Evolutionary conservation across 1,284 basidiomycete genomes (phyloP).

Genomic region (Heterobasidion parviporum): DNA sequence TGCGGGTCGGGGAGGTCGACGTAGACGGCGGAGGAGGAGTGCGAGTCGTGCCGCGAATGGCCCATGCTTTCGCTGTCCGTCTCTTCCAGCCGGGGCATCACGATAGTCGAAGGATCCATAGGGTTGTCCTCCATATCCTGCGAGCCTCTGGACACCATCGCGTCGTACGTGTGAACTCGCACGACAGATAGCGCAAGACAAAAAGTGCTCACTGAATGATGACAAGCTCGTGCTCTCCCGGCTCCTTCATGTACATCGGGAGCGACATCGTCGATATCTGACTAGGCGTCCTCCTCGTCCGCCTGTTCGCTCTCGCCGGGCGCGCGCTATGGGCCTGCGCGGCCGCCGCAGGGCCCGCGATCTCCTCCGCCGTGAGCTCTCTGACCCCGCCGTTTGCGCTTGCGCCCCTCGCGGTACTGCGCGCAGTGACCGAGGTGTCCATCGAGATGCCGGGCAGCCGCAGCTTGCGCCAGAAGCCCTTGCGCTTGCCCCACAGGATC

Average conservation of each 20-base stretch:
- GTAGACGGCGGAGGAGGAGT: constrained; percentile 18
- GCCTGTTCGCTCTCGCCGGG: constrained; percentile 23
- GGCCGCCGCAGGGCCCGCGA: constrained; percentile 11
- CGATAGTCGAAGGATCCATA: constrained; percentile 14
- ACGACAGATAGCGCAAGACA: neutral
- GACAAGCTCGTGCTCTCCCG: constrained; percentile 70
- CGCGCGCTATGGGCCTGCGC: constrained; percentile 8
- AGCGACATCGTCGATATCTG: constrained; percentile 68
- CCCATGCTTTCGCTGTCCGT: constrained; percentile 14
- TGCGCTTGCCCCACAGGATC: neutral
- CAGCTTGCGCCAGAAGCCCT: neutral
- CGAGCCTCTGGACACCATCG: constrained; percentile 23
- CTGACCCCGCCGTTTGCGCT: constrained; percentile 8
- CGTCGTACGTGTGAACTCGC: neutral
- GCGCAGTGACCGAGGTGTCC: neutral
- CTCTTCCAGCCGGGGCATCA: constrained; percentile 28
- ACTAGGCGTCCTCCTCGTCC: constrained; percentile 44
- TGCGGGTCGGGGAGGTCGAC: constrained; percentile 13
- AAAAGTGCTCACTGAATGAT: constrained; percentile 46
- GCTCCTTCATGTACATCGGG: constrained; percentile 71
- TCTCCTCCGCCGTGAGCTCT: constrained; percentile 26
- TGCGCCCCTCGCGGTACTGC: neutral
- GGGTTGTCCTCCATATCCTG: constrained; percentile 28
- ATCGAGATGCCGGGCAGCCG: neutral
- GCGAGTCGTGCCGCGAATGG: constrained; percentile 11